Evolutionary conservation across 305 asterid species (phyloP).

Genomic region (Fraxinus paxiana): DNA sequence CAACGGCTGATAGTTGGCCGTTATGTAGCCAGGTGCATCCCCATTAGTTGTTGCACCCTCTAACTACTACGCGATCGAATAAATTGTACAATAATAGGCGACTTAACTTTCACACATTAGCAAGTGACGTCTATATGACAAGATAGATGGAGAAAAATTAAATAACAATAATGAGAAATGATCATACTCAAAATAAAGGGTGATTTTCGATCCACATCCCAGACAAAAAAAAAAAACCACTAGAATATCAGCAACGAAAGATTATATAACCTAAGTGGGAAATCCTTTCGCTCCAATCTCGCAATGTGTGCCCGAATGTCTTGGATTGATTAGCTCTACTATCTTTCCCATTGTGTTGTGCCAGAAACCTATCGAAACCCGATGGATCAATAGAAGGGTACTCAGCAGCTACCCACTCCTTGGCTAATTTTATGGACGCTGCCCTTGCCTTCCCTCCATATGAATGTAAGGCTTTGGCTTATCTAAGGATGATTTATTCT

Average conservation of each 20-base stretch:
- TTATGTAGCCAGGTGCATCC: background rate
- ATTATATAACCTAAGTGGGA: too few relatives aligned
- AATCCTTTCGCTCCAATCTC: too few relatives aligned
- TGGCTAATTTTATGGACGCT: background rate
- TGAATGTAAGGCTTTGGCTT: background rate
- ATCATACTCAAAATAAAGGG: background rate
- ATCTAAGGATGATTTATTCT: background rate
- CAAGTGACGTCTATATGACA: too few relatives aligned
- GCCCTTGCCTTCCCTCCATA: background rate
- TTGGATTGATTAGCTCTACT: too few relatives aligned
- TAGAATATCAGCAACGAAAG: background rate
- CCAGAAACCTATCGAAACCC: background rate
- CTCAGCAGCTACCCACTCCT: background rate
- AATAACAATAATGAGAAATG: background rate
- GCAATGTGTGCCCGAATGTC: too few relatives aligned
- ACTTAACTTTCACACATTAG: background rate
- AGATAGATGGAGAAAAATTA: background rate
- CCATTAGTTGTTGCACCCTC: background rate
- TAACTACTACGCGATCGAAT: background rate
- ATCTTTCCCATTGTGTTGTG: too few relatives aligned
- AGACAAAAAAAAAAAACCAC: background rate
- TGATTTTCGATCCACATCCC: too few relatives aligned
- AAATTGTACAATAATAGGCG: background rate
- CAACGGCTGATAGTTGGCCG: background rate
- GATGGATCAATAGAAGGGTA: background rate